phyloP scores from a whole-genome alignment of 352 stramenopile genomes.

The Pythium monospermum region DNA sequence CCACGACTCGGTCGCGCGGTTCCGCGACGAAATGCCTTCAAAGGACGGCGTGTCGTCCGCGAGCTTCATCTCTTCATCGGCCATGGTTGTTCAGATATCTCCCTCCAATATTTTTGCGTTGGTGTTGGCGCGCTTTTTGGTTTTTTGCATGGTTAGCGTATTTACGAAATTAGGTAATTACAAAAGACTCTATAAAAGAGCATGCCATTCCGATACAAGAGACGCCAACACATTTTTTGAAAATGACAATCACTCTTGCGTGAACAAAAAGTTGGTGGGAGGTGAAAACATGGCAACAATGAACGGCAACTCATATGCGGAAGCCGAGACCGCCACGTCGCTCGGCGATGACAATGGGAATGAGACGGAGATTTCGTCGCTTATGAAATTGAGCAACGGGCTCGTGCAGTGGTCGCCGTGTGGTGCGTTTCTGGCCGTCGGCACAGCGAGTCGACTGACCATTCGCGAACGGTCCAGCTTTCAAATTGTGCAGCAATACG shows the following conservation, averaged over 20 bases:
- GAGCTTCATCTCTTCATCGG: conserved; percentile 62
- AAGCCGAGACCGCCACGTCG: not conserved
- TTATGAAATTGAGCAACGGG: conserved; percentile 41
- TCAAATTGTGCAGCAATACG: conserved; percentile 68
- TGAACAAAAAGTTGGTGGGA: not conserved
- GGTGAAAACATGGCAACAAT: conserved; percentile 1
- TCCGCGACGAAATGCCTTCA: conserved; percentile 78
- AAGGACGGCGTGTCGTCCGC: conserved; percentile 57
- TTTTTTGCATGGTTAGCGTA: not conserved
- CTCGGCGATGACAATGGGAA: not conserved
- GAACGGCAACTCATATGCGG: not conserved
- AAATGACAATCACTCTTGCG: conserved; percentile 10
- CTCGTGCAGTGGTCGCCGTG: conserved; percentile 72
- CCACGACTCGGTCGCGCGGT: conserved; percentile 81
- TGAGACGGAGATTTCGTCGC: conserved; percentile 42
- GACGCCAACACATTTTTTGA: not conserved
- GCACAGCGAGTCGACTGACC: conserved; percentile 42
- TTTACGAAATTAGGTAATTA: not conserved
- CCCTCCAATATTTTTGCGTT: not conserved
- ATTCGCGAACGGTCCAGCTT: conserved; percentile 47
- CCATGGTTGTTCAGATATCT: conserved; percentile 21
- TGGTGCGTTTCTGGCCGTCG: conserved; percentile 45
- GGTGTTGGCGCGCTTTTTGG: conserved; percentile 17
- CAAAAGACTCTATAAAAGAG: conserved; percentile 5
- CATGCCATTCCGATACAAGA: not conserved